A percentile compares a stretch with the other conserved stretches of the same genome.
Evolutionary conservation across 257 asterid genomes (phyloP).

Genomic region (Lycium ferocissimum): DNA sequence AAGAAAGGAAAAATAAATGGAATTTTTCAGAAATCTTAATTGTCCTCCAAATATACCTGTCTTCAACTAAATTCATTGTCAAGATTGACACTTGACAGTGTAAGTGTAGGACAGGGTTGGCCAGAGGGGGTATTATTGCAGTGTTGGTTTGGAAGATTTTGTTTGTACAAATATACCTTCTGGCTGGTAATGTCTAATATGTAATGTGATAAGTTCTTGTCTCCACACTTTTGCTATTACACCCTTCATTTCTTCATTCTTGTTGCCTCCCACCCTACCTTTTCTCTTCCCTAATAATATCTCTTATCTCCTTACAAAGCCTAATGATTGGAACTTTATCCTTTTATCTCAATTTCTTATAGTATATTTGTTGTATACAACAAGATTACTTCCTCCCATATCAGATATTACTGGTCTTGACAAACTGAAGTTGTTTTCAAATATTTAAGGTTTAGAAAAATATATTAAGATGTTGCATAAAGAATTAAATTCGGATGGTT

Average conservation of each 20-base stretch:
- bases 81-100: constrained; percentile 23
- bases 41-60: constrained; percentile 17
- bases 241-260: background rate
- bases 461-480: background rate
- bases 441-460: background rate
- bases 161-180: constrained; percentile 31
- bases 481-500: background rate
- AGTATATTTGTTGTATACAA: background rate
- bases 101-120: constrained; percentile 28
- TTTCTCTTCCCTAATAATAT: background rate
- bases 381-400: background rate
- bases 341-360: background rate
- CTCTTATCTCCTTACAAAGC: background rate
- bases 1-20: background rate
- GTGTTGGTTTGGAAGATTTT: constrained; percentile 27
- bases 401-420: background rate
- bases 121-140: constrained; percentile 7
- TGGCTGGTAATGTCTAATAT: background rate
- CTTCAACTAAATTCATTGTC: constrained; percentile 30
- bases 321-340: background rate
- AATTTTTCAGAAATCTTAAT: constrained; percentile 24
- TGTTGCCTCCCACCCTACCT: background rate
- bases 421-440: background rate
- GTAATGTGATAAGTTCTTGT: background rate
- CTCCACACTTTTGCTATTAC: constrained; percentile 16